Percentiles rank a stretch among this genome's conserved stretches.
These are phyloP conservation scores for Theileria equi DNA, from an alignment of 169 alveolate species.

Conservation along the genomic window DNA sequence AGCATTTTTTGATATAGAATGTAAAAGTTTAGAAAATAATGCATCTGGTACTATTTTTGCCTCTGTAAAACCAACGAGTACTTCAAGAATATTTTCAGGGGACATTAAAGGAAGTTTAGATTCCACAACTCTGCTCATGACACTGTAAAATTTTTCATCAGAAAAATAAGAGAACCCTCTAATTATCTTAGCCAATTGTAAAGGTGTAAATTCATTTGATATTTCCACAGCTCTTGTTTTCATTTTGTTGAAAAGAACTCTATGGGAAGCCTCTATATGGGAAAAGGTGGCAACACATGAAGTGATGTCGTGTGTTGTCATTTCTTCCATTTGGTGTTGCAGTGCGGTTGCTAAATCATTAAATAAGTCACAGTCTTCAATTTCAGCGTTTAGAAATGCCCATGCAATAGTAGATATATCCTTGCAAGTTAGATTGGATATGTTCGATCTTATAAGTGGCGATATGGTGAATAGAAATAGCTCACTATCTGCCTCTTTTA, in stretches of 20 bases:
- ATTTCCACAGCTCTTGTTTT: constrained; percentile 29
- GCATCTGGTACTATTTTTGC: constrained; percentile 13
- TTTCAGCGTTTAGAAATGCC: constrained; percentile 59
- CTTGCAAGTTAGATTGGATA: constrained; percentile 36
- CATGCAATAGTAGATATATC: constrained; percentile 64
- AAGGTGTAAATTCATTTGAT: constrained; percentile 56
- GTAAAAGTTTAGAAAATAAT: constrained; percentile 25
- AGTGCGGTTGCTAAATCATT: constrained; percentile 47
- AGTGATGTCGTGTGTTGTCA: constrained; percentile 56
- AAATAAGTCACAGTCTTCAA: constrained; percentile 51
- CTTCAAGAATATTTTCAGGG: constrained; percentile 57
- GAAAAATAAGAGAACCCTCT: constrained; percentile 47
- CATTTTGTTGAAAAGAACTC: constrained; percentile 44
- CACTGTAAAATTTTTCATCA: constrained; percentile 47
- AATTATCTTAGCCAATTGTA: constrained; percentile 43
- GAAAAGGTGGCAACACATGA: constrained; percentile 48
- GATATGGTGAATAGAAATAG: constrained; percentile 58
- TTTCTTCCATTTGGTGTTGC: constrained; percentile 56
- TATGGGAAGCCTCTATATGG: constrained; percentile 39
- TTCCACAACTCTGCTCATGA: constrained; percentile 30
- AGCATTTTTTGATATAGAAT: constrained; percentile 13
- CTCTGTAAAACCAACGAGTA: constrained; percentile 40
- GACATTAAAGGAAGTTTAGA: constrained; percentile 50
- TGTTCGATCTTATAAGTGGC: constrained; percentile 48
- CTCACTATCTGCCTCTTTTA: constrained; percentile 42